Evolutionary conservation across 2,329 filamentous ascomycete genomes (phyloP), one percentile per base, ranked within the genome.

Genomic region (Colletotrichum filicis): DNA sequence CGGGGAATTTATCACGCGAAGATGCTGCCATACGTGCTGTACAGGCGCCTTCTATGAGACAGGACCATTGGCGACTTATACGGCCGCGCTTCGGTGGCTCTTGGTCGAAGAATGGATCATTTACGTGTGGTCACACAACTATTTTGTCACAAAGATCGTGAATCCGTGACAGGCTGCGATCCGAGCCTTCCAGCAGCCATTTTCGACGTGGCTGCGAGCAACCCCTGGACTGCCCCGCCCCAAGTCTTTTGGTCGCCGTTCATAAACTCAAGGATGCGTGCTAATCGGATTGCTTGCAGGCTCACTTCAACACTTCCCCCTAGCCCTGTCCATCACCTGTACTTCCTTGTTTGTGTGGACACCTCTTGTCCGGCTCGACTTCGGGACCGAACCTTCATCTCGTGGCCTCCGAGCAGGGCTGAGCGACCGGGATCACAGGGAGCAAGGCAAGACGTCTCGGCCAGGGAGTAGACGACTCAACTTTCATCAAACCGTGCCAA

Each of bases 401-500:
- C 57, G n/a, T 67, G 37, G 16, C 11, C 30, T 22, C 30, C 46
- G 22, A 42, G 6, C 26, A 35, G 42, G 46, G 22, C 16, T 19
- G 5, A n/a, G 9, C 19, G 46, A 56, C 32, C 11, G 19, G 24
- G 22, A 30, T 63, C 4, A 8, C 26, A 37, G 26, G 30, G 1
- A 24, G 26, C 0, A 58, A 68, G 24, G 4, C 28, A 35, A 11
- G 35, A 8, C 9, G 24, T 56, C 22, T 5, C n/a, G n/a, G 6
- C 30, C n/a, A 26, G 66, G 59, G 66, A 64, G 58, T n/a, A 58
- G 64, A 64, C n/a, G 53, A 26, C 53, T 58, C 58, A 11, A 32
- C 24, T 46, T 11, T 3, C 24, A 16, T n/a, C 24, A 63, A 19
- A 30, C 65, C 37, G 24, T 53, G 49, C 19, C 16, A 35, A 24